phyloP scores from a whole-genome alignment of 768 basidiomycete species.

The Trametes gibbosa region DNA sequence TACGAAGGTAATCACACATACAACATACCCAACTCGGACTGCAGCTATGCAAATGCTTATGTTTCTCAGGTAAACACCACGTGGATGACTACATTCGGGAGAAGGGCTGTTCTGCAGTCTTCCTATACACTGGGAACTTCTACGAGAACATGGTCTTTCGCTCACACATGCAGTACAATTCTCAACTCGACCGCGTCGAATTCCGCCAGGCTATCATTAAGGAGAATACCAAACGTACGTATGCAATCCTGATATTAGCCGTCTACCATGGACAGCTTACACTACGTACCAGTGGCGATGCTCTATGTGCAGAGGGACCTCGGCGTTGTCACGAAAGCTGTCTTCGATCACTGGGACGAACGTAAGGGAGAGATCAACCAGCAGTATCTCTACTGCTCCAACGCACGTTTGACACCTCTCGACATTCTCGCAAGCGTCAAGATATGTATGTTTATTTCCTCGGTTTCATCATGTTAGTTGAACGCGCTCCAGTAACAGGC shows the following conservation, averaged over 20 bases:
- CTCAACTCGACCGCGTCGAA: constrained; percentile 15
- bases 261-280: not conserved
- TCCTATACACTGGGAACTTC: constrained; percentile 24
- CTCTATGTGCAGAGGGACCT: constrained; percentile 24
- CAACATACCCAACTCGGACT: not conserved
- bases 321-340: constrained; percentile 14
- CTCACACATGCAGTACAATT: constrained; percentile 19
- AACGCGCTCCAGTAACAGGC: constrained; percentile 13
- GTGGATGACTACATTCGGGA: constrained; percentile 23
- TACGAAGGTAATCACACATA: constrained; percentile 15
- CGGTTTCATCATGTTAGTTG: not conserved
- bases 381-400: constrained; percentile 18
- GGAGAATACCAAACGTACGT: constrained; percentile 16
- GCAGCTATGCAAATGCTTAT: not conserved
- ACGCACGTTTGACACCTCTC: constrained; percentile 17
- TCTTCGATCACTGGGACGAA: constrained; percentile 20
- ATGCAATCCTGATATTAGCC: not conserved
- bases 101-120: constrained; percentile 12
- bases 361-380: constrained; percentile 16
- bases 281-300: constrained; percentile 15
- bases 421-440: constrained; percentile 19
- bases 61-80: constrained; percentile 15
- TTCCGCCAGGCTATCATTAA: constrained; percentile 22
- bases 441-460: constrained; percentile 1
- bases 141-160: constrained; percentile 24